Conservation (phyloP, 1,139 yeast genomes). For the Lodderomyces margitis region DNA sequence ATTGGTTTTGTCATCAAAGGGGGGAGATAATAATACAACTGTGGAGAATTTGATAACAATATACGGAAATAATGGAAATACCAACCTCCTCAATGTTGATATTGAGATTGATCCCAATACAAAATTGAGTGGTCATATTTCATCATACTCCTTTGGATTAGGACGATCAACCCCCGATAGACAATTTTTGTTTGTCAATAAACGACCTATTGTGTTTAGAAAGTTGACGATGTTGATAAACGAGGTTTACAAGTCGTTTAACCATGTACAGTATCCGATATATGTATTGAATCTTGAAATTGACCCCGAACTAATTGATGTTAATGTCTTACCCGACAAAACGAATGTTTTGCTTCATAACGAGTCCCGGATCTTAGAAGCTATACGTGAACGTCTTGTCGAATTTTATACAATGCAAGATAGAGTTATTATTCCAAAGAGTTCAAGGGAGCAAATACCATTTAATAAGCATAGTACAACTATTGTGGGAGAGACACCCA, state of each 20-base stretch:
- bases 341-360: conserved; percentile 66
- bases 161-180: conserved; percentile 63
- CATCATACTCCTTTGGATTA: conserved; percentile 75
- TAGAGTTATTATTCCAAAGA: conserved; percentile 38
- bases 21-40: conserved; percentile 30
- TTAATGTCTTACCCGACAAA: conserved; percentile 92
- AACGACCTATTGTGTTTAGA: conserved; percentile 67
- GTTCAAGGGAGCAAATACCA: conserved; percentile 7
- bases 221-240: conserved; percentile 59
- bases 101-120: conserved; percentile 28
- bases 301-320: conserved; percentile 57
- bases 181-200: conserved; percentile 71
- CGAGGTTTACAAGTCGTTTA: conserved; percentile 70
- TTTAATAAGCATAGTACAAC: not conserved
- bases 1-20: conserved; percentile 50
- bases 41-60: conserved; percentile 61
- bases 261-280: conserved; percentile 74
- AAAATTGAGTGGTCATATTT: conserved; percentile 57
- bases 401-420: conserved; percentile 47
- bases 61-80: conserved; percentile 65
- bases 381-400: conserved; percentile 40
- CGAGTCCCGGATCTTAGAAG: conserved; percentile 57
- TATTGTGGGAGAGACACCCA: not conserved
- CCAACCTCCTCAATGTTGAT: conserved; percentile 53
- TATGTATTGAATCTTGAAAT: conserved; percentile 60